Evolutionary conservation across 768 basidiomycete species (phyloP), one percentile per base, ranked within the genome.

Genomic region (Kwoniella dejecticola): DNA sequence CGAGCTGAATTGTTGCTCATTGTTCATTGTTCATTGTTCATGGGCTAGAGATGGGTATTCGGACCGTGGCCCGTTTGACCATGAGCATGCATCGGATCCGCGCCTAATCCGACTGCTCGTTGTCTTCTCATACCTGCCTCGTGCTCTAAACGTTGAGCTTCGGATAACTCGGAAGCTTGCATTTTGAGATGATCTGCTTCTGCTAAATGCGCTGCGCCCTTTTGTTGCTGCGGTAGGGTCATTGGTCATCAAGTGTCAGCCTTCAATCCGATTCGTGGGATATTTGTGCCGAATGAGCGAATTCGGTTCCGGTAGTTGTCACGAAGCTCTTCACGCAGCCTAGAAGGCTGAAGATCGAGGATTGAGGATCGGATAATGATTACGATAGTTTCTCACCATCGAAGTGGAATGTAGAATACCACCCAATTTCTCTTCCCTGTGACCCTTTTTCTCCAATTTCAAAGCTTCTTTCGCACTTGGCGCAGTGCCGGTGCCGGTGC

Each of bases 101-200:
- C 67, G 46, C 67, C 67, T 3, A 68, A 42, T 23, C 67, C 67
- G 15, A 68, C 64, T 5, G 67, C 67, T 23, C 64, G 31, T 44
- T 68, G 63, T 44, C 67, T 30, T 24, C 67, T 41, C 57, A 68
- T 46, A 8, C 63, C 63, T 10, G 67, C 67, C 31, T 68, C 67
- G 19, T 58, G 63, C 46, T 68, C 67, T 6, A 65, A 36, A 19
- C 64, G 24, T 41, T 68, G 55, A 24, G 67, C 67, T 47, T 68
- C 59, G 27, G 17, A 56, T n/a, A 68, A 31, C 31, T 68, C 67
- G 12, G 55, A 57, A 30, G 67, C 67, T 41, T 68, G 67, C 59
- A 62, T 62, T 19, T 50, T 46, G 12, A 65, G 60, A 17, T 65
- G 63, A 38, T 65, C 62, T 8, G 66, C 66, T 38, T 67, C 60